These are phyloP conservation scores for Tetraselmis chui DNA, from an alignment of 139 green algal genomes.

Conservation along the genomic window DNA sequence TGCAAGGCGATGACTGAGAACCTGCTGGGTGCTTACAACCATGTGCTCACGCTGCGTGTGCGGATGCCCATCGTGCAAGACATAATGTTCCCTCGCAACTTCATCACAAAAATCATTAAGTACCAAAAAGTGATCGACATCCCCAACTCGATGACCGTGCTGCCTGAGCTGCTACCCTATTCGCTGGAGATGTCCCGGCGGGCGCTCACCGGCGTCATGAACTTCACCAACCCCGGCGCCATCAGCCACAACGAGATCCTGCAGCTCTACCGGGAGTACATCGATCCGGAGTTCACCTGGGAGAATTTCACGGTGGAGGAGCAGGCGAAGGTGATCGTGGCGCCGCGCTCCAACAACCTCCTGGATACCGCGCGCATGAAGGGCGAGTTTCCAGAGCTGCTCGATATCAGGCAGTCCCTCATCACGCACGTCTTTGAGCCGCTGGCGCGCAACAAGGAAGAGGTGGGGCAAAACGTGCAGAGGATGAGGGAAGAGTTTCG, in stretches of 20 bases:
- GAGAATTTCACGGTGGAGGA: slow-evolving; percentile 91
- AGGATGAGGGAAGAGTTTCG: slow-evolving; percentile 6
- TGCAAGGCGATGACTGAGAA: slow-evolving; percentile 92
- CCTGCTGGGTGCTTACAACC: slow-evolving; percentile 83
- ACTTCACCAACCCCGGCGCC: slow-evolving; percentile 96
- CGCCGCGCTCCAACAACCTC: slow-evolving; percentile 93
- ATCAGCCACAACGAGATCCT: slow-evolving; percentile 97
- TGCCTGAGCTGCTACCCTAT: slow-evolving; percentile 89
- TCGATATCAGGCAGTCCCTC: slow-evolving; percentile 83
- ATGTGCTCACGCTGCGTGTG: slow-evolving; percentile 88
- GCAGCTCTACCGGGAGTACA: slow-evolving; percentile 91
- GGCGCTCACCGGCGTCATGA: slow-evolving; percentile 69
- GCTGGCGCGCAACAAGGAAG: slow-evolving; percentile 32
- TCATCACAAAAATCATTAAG: slow-evolving; percentile 99
- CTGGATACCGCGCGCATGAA: slow-evolving; percentile 83
- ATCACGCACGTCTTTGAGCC: slow-evolving; percentile 90
- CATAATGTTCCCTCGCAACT: slow-evolving; percentile 89
- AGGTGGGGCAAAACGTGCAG: background rate
- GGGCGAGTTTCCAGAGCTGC: slow-evolving; percentile 81
- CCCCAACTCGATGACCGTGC: slow-evolving; percentile 95
- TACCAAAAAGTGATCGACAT: slow-evolving; percentile 91
- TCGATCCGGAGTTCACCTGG: slow-evolving; percentile 92
- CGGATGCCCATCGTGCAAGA: slow-evolving; percentile 93
- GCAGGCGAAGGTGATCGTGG: slow-evolving; percentile 95
- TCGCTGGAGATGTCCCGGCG: slow-evolving; percentile 81